Evolutionary conservation across 768 basidiomycete species (phyloP).

Genomic region (Ephemerocybe angulata): DNA sequence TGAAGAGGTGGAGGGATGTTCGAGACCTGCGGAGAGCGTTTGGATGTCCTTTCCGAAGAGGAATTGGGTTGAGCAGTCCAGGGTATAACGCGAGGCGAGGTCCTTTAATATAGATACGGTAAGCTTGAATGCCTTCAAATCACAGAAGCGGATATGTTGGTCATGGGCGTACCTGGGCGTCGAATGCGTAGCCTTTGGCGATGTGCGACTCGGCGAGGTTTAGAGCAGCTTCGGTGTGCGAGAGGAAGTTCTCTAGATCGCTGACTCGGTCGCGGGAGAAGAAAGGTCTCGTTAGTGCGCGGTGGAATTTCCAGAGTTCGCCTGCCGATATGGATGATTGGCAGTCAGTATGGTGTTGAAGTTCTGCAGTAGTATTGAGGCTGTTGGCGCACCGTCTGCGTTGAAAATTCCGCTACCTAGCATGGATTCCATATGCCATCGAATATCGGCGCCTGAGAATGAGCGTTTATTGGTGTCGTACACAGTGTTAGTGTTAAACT

Average conservation of each 20-base stretch:
- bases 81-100: constrained; percentile 51
- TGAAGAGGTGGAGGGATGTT: constrained; percentile 34
- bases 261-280: constrained; percentile 59
- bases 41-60: constrained; percentile 48
- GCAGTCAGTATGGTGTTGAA: background rate
- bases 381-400: constrained; percentile 42
- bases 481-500: background rate
- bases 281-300: constrained; percentile 67
- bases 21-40: constrained; percentile 44
- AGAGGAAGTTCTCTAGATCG: constrained; percentile 61
- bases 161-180: too few relatives aligned
- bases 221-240: constrained; percentile 49
- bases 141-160: too few relatives aligned
- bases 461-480: constrained; percentile 16
- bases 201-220: background rate
- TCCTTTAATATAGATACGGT: too few relatives aligned
- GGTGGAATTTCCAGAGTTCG: constrained; percentile 77
- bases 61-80: constrained; percentile 58
- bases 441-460: background rate
- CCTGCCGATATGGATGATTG: constrained; percentile 29
- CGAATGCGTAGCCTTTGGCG: constrained; percentile 42
- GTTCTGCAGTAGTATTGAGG: background rate
- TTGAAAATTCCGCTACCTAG: constrained; percentile 61
- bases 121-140: too few relatives aligned
- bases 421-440: constrained; percentile 25